Evolutionary conservation across 352 stramenopile species (phyloP).

Genomic region (Phytopythium oedochilum): DNA sequence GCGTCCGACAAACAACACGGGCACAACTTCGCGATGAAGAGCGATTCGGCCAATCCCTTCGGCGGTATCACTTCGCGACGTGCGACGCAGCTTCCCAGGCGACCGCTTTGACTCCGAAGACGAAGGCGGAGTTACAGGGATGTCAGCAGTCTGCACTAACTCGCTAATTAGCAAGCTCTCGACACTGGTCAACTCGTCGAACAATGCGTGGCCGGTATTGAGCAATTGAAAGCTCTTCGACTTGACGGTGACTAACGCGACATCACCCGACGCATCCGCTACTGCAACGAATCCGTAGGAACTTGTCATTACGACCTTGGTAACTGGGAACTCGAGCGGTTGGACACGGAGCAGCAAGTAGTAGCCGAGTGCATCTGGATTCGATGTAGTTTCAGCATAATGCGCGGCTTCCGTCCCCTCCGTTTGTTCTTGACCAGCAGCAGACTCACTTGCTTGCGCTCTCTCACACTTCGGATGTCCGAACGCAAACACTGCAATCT

Average conservation of each 20-base stretch:
- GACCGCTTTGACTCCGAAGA: slow-evolving; percentile 3
- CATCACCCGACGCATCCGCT: slow-evolving; percentile 48
- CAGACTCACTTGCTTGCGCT: background rate
- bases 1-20: slow-evolving; percentile 63
- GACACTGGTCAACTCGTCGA: slow-evolving; percentile 45
- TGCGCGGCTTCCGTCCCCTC: background rate
- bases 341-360: slow-evolving; percentile 38
- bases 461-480: slow-evolving; percentile 8
- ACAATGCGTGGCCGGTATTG: slow-evolving; percentile 40
- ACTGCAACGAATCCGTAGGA: slow-evolving; percentile 46
- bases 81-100: background rate
- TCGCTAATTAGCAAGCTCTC: slow-evolving; percentile 64
- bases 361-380: background rate
- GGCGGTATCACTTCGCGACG: background rate
- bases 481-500: slow-evolving; percentile 55
- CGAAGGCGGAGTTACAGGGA: slow-evolving; percentile 12
- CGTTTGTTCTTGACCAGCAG: background rate
- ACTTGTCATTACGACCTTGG: slow-evolving; percentile 38
- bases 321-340: slow-evolving; percentile 56
- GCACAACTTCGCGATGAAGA: slow-evolving; percentile 48
- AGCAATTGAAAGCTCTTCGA: slow-evolving; percentile 52
- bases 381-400: background rate
- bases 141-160: slow-evolving; percentile 56
- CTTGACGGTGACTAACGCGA: slow-evolving; percentile 49
- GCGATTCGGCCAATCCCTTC: slow-evolving; percentile 12